Evolutionary conservation across 371 early-diverging fungal genomes (phyloP).

Genomic region (Rhizomucor pusillus): DNA sequence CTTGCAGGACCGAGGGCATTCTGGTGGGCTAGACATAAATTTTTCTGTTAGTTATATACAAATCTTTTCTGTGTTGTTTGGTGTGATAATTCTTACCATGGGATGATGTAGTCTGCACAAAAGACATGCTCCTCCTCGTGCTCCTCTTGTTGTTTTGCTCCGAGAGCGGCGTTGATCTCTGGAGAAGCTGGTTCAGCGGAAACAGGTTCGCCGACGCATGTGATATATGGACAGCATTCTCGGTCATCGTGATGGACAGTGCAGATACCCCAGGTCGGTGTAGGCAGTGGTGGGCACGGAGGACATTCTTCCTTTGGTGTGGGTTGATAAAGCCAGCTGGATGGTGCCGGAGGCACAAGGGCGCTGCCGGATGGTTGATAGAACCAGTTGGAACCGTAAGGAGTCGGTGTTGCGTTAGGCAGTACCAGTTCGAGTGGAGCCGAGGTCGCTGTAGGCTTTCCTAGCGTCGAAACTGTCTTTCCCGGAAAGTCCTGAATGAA

Average conservation of each 20-base stretch:
- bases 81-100: conserved; percentile 13
- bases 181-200: neutral
- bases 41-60: neutral
- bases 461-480: neutral
- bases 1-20: conserved; percentile 21
- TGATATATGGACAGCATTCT: conserved; percentile 9
- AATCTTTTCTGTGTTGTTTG: too few relatives aligned
- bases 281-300: conserved; percentile 1
- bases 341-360: neutral
- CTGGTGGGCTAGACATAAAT: conserved; percentile 15
- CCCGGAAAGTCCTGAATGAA: neutral
- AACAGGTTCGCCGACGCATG: conserved; percentile 8
- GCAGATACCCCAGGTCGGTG: conserved; percentile 10
- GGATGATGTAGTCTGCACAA: conserved; percentile 14
- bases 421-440: neutral
- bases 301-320: neutral
- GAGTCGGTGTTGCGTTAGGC: neutral
- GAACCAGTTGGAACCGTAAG: neutral
- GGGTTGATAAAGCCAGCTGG: neutral
- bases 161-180: too few relatives aligned
- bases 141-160: too few relatives aligned
- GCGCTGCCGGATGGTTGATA: neutral
- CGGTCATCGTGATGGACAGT: neutral
- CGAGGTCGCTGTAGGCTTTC: neutral
- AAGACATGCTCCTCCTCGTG: neutral